Conservation (phyloP, 108 stramenopile genomes). For the Pseudonitzschia multistriata region DNA sequence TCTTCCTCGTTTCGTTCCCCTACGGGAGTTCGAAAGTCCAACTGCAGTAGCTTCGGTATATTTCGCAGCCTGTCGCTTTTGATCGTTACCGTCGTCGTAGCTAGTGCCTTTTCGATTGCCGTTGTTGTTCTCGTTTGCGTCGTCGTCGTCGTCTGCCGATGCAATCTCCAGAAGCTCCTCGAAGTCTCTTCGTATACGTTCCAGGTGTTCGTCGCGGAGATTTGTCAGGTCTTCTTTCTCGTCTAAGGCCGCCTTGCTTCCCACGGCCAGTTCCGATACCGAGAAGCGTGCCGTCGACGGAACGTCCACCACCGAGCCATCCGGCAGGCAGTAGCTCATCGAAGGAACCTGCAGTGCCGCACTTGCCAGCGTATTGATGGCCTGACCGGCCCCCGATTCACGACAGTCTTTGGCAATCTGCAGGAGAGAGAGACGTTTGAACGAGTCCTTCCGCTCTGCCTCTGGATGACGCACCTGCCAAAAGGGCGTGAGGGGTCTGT, state of each 20-base stretch:
- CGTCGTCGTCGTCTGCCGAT: slow-evolving; percentile 12
- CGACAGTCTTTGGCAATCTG: slow-evolving; percentile 66
- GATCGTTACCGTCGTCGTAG: slow-evolving; percentile 8
- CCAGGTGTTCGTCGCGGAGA: slow-evolving; percentile 44
- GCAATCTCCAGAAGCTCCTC: slow-evolving; percentile 17
- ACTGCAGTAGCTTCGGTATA: slow-evolving; percentile 48
- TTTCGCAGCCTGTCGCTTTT: slow-evolving; percentile 23
- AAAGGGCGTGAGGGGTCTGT: slow-evolving; percentile 53
- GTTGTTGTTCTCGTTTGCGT: slow-evolving; percentile 9
- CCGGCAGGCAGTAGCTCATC: slow-evolving; percentile 62
- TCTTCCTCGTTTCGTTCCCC: slow-evolving; percentile 26
- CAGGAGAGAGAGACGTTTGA: slow-evolving; percentile 60
- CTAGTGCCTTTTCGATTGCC: background rate
- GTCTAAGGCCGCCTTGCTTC: slow-evolving; percentile 15
- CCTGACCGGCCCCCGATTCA: slow-evolving; percentile 66
- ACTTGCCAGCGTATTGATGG: slow-evolving; percentile 55
- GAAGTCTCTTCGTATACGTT: slow-evolving; percentile 29
- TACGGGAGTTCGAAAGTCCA: slow-evolving; percentile 41
- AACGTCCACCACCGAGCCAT: slow-evolving; percentile 72
- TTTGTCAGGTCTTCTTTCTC: slow-evolving; percentile 26
- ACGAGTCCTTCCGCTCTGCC: slow-evolving; percentile 34
- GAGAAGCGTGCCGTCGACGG: slow-evolving; percentile 61
- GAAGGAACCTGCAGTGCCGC: slow-evolving; percentile 56
- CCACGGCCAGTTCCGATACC: slow-evolving; percentile 56
- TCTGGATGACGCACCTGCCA: slow-evolving; percentile 62